phyloP scores from a whole-genome alignment of 2,329 filamentous ascomycete genomes.

The Biscogniauxia sp. region DNA sequence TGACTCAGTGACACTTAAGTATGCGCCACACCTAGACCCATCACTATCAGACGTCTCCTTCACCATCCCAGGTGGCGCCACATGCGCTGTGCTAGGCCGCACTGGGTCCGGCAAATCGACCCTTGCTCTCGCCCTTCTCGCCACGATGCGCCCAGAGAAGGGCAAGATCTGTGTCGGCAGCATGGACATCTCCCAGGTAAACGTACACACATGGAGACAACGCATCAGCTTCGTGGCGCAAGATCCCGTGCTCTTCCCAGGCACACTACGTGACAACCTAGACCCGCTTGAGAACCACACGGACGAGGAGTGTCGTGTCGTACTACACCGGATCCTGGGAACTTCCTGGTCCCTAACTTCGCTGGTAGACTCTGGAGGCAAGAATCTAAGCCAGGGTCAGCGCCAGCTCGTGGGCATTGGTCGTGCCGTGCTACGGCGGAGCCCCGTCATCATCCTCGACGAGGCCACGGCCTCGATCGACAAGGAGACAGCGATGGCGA shows the following conservation, averaged over 20 bases:
- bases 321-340: conserved; percentile 60
- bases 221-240: conserved; percentile 63
- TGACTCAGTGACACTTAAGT: conserved; percentile 73
- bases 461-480: conserved; percentile 66
- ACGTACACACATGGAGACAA: conserved; percentile 55
- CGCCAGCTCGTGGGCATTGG: conserved; percentile 61
- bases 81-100: conserved; percentile 70
- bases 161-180: conserved; percentile 55
- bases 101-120: conserved; percentile 90
- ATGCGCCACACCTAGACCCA: conserved; percentile 73
- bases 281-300: conserved; percentile 63
- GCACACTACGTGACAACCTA: conserved; percentile 61
- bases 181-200: conserved; percentile 50
- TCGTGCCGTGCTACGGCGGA: conserved; percentile 57
- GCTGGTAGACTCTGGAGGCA: conserved; percentile 57
- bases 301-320: conserved; percentile 47
- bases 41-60: conserved; percentile 69
- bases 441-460: conserved; percentile 61
- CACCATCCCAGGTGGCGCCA: conserved; percentile 64
- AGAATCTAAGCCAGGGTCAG: conserved; percentile 62
- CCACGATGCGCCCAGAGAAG: conserved; percentile 49
- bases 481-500: conserved; percentile 53
- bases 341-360: conserved; percentile 45
- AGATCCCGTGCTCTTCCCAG: conserved; percentile 61
- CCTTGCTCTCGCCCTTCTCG: conserved; percentile 57